These are phyloP conservation scores for Metarhizium robertsii DNA, from an alignment of 2,329 filamentous ascomycete species.

Conservation along the genomic window DNA sequence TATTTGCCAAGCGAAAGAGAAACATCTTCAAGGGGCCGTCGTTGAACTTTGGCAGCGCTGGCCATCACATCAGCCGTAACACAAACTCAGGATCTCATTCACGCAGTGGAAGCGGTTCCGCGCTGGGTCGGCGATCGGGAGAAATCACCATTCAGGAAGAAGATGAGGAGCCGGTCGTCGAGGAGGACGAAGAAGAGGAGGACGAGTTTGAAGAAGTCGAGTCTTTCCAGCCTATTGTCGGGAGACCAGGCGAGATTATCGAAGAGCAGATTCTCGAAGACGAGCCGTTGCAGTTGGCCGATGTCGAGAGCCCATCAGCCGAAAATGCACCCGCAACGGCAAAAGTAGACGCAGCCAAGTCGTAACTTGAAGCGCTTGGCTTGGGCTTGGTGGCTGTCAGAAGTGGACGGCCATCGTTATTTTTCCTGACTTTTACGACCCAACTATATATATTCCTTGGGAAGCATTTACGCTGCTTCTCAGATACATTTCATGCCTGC, in stretches of 20 bases:
- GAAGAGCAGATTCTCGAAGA: conserved; percentile 39
- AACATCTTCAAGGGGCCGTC: conserved; percentile 76
- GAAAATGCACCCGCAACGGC: not conserved
- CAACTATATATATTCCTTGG: not conserved
- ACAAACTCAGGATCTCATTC: conserved; percentile 31
- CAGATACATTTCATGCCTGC: not conserved
- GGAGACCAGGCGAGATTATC: conserved; percentile 32
- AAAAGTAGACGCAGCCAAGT: not conserved
- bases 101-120: conserved; percentile 53
- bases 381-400: not conserved
- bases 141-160: conserved; percentile 65
- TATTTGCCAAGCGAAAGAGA: conserved; percentile 75
- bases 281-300: conserved; percentile 11
- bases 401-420: not conserved
- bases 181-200: conserved; percentile 23
- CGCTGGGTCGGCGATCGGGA: conserved; percentile 56
- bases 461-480: not conserved
- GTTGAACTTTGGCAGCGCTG: conserved; percentile 41
- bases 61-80: conserved; percentile 28
- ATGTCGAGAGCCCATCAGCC: not conserved
- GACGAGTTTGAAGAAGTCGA: conserved; percentile 51
- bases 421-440: not conserved
- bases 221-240: conserved; percentile 42
- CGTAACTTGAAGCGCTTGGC: not conserved
- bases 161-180: conserved; percentile 41